Conservation (phyloP, 129 eudicot genomes). For the Centrapalus pauciflorus region DNA sequence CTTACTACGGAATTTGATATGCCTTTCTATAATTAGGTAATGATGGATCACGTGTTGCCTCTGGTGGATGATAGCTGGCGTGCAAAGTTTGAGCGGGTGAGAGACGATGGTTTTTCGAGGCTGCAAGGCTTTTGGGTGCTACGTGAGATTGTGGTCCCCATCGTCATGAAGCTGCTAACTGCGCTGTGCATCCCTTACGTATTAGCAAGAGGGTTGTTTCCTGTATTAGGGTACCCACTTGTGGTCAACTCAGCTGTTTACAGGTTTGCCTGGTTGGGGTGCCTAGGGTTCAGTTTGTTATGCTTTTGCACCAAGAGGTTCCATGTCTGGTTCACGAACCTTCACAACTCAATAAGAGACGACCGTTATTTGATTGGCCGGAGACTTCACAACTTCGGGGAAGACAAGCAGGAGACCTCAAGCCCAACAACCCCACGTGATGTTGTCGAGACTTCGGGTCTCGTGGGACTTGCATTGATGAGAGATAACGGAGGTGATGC, state of each 20-base stretch:
- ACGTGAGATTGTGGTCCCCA: conserved; percentile 79
- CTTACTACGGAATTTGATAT: background rate
- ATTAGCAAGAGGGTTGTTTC: conserved; percentile 73
- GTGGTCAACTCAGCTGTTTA: conserved; percentile 88
- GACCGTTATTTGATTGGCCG: conserved; percentile 89
- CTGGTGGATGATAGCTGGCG: conserved; percentile 85
- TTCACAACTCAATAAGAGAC: conserved; percentile 84
- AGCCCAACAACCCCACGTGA: conserved; percentile 16
- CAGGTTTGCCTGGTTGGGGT: conserved; percentile 92
- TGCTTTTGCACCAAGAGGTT: conserved; percentile 81
- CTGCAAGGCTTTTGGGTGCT: conserved; percentile 91
- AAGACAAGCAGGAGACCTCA: conserved; percentile 31
- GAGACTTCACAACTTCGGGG: conserved; percentile 83
- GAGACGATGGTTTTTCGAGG: conserved; percentile 87
- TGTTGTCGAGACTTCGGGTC: background rate
- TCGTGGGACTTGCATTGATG: background rate
- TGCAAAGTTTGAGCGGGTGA: conserved; percentile 75
- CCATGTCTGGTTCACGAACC: conserved; percentile 91
- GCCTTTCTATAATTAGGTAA: too few species aligned
- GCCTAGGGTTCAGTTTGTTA: conserved; percentile 58
- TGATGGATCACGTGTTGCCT: conserved; percentile 89
- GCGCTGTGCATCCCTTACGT: conserved; percentile 95
- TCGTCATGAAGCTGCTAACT: conserved; percentile 78
- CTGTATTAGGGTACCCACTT: conserved; percentile 77
- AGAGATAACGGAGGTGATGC: conserved; percentile 19